Evolutionary conservation across 2,329 filamentous ascomycete genomes (phyloP).

Genomic region (Sporothrix inflata): DNA sequence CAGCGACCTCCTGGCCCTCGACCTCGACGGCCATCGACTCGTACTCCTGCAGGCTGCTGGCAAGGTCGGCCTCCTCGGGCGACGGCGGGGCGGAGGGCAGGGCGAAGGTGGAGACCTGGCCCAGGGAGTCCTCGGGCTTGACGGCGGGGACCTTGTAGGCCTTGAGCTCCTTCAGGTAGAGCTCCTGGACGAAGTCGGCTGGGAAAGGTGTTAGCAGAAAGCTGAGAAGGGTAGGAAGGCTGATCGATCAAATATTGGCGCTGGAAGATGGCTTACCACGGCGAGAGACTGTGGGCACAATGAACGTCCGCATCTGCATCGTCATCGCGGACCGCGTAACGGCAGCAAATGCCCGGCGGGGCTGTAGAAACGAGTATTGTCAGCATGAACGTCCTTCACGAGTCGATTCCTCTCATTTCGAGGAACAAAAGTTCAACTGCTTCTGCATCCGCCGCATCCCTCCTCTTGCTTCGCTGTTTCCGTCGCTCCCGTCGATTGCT

Average conservation of each 20-base stretch:
- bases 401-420: background rate
- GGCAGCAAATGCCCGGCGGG: constrained; percentile 53
- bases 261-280: constrained; percentile 54
- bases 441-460: background rate
- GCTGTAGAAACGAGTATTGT: constrained; percentile 40
- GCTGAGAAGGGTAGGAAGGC: constrained; percentile 33
- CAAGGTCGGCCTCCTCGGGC: constrained; percentile 92
- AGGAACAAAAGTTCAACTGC: too few relatives aligned
- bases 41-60: constrained; percentile 90
- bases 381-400: background rate
- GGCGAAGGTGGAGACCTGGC: constrained; percentile 86
- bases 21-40: constrained; percentile 93
- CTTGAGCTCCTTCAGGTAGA: constrained; percentile 96
- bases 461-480: background rate
- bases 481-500: background rate
- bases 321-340: constrained; percentile 46
- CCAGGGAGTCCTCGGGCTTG: constrained; percentile 86
- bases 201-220: constrained; percentile 34
- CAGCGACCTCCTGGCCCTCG: constrained; percentile 76
- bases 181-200: constrained; percentile 98
- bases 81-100: constrained; percentile 80
- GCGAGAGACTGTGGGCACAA: constrained; percentile 63
- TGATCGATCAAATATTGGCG: too few relatives aligned
- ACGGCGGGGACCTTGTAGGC: constrained; percentile 84
- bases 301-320: constrained; percentile 49